Percentiles rank a stretch among this genome's conserved stretches.
Conservation (phyloP, 805 yeast genomes). For the Priceomyces haplophilus region DNA sequence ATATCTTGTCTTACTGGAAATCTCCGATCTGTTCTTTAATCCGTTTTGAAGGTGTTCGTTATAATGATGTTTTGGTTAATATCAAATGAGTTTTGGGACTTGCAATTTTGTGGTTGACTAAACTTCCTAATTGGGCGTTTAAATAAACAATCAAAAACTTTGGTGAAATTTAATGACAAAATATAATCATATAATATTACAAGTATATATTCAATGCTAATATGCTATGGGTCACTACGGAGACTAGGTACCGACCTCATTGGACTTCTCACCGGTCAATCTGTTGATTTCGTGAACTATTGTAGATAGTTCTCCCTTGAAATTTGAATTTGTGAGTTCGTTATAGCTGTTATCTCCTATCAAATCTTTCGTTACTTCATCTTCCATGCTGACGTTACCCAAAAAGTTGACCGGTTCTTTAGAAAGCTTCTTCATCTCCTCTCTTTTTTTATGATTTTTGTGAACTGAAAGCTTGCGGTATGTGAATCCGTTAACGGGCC, state of each 20-base stretch:
- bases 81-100: conserved; percentile 1
- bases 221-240: background rate
- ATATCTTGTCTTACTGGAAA: too few relatives aligned
- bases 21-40: too few relatives aligned
- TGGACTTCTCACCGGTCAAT: background rate
- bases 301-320: conserved; percentile 21
- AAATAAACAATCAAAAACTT: conserved; percentile 6
- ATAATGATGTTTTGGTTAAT: conserved; percentile 1
- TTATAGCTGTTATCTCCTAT: conserved; percentile 9
- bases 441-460: conserved; percentile 20
- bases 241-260: background rate
- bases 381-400: conserved; percentile 10
- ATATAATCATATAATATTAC: background rate
- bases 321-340: conserved; percentile 9
- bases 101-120: conserved; percentile 7
- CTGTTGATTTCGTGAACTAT: conserved; percentile 12
- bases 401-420: conserved; percentile 16
- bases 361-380: conserved; percentile 20
- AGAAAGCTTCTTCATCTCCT: conserved; percentile 16
- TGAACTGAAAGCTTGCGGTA: conserved; percentile 24
- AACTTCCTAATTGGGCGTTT: conserved; percentile 8
- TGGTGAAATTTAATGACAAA: too few relatives aligned
- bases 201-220: background rate
- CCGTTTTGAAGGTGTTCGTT: background rate
- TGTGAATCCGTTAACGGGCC: conserved; percentile 34